phyloP scores from a whole-genome alignment of 2,329 filamentous ascomycete species.

The Decorospora gaudefroyi region DNA sequence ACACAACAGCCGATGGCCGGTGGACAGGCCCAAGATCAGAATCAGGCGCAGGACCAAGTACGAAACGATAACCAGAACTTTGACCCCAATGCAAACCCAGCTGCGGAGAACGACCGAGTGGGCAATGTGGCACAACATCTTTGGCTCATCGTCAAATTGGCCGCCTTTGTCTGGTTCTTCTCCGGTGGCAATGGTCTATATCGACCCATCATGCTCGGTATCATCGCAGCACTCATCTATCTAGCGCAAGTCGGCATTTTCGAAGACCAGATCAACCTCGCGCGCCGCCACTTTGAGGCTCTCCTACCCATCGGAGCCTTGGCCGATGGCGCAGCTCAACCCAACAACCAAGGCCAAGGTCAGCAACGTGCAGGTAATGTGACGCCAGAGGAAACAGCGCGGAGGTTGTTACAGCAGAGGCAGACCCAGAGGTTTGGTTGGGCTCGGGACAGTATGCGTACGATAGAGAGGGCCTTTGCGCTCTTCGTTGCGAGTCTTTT shows the following conservation, averaged over 20 bases:
- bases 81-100: constrained; percentile 16
- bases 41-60: constrained; percentile 19
- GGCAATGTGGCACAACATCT: constrained; percentile 46
- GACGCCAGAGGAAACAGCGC: constrained; percentile 51
- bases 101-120: constrained; percentile 33
- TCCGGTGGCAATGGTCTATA: constrained; percentile 52
- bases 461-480: constrained; percentile 60
- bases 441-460: constrained; percentile 48
- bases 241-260: constrained; percentile 51
- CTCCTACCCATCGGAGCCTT: constrained; percentile 41
- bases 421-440: constrained; percentile 36
- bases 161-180: constrained; percentile 64
- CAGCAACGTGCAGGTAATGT: constrained; percentile 24
- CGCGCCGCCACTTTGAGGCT: constrained; percentile 53
- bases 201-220: constrained; percentile 47
- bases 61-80: constrained; percentile 17
- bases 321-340: constrained; percentile 24
- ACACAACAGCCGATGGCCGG: constrained; percentile 19
- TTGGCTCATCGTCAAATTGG: constrained; percentile 63
- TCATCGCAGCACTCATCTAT: constrained; percentile 50
- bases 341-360: constrained; percentile 5
- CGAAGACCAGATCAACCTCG: constrained; percentile 45
- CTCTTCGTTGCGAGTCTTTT: constrained; percentile 66
- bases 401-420: constrained; percentile 47
- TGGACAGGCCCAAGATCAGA: constrained; percentile 19